A percentile compares a stretch with the other conserved stretches of the same genome.
Evolutionary conservation across 495 filamentous ascomycete species (phyloP).

Genomic region (Podospora appendiculata): DNA sequence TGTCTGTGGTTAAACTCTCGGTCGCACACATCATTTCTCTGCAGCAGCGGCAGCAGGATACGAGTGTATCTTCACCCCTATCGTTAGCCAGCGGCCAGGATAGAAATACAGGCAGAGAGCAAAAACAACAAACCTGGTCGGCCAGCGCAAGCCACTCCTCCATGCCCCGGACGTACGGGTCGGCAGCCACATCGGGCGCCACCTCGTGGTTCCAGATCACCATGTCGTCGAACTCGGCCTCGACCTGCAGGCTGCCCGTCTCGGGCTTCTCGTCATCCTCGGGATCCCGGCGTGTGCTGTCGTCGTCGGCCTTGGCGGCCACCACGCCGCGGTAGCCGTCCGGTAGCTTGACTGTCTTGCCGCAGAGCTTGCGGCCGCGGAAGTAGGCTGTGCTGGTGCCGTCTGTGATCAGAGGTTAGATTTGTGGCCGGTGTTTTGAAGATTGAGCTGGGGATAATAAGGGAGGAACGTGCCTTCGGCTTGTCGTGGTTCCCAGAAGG

Average conservation of each 20-base stretch:
- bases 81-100: not conserved
- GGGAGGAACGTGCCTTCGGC: slow-evolving; percentile 18
- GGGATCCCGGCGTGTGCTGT: slow-evolving; percentile 21
- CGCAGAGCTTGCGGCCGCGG: slow-evolving; percentile 73
- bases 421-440: too few relatives aligned
- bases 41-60: not conserved
- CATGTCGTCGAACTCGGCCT: slow-evolving; percentile 69
- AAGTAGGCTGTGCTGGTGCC: slow-evolving; percentile 60
- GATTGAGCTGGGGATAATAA: not conserved
- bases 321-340: slow-evolving; percentile 63
- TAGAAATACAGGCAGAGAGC: not conserved
- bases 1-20: not conserved
- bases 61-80: not conserved
- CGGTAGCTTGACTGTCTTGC: slow-evolving; percentile 59
- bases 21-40: not conserved
- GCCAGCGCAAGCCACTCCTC: slow-evolving; percentile 83
- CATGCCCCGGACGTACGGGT: slow-evolving; percentile 54
- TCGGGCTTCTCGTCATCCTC: slow-evolving; percentile 32
- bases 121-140: slow-evolving; percentile 33
- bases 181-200: slow-evolving; percentile 35
- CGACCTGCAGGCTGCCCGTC: slow-evolving; percentile 49
- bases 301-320: slow-evolving; percentile 12
- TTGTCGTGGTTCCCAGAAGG: slow-evolving; percentile 63
- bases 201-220: slow-evolving; percentile 77
- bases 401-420: slow-evolving; percentile 8